Evolutionary conservation across 2,329 filamentous ascomycete species (phyloP).

Genomic region (Microdochium trichocladiopsis): DNA sequence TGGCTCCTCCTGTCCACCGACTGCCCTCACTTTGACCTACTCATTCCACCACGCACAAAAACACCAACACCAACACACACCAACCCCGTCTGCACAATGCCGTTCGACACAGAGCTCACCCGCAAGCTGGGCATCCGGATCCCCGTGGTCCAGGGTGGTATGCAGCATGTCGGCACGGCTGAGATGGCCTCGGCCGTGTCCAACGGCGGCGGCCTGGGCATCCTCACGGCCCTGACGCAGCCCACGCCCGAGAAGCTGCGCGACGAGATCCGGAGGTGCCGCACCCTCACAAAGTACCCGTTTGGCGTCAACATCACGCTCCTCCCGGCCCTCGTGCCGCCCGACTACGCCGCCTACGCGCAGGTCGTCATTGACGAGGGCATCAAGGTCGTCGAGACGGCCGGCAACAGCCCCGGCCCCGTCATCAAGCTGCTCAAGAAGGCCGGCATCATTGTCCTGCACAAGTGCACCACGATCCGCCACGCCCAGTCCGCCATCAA

Average conservation of each 20-base stretch:
- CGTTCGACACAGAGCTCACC: conserved; percentile 51
- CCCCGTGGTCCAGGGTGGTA: conserved; percentile 78
- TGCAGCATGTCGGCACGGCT: conserved; percentile 81
- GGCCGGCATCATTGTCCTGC: conserved; percentile 70
- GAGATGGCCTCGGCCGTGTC: conserved; percentile 70
- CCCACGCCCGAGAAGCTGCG: conserved; percentile 86
- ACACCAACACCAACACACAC: conserved; percentile 1
- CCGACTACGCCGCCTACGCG: conserved; percentile 88
- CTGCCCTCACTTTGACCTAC: too few species aligned
- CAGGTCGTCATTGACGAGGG: conserved; percentile 92
- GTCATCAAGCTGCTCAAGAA: conserved; percentile 85
- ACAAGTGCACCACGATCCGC: conserved; percentile 96
- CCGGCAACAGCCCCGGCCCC: conserved; percentile 80
- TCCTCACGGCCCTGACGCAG: conserved; percentile 86
- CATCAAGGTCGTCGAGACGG: conserved; percentile 85
- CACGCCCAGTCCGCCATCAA: conserved; percentile 89
- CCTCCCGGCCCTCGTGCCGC: conserved; percentile 80
- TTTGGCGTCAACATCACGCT: conserved; percentile 96
- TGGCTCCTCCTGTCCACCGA: too few species aligned
- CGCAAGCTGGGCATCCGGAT: conserved; percentile 52
- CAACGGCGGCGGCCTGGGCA: conserved; percentile 76
- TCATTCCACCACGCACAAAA: not conserved
- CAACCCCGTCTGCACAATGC: conserved; percentile 31
- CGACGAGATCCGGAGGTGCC: conserved; percentile 85
- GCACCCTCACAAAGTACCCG: conserved; percentile 67